Evolutionary conservation across 495 filamentous ascomycete species (phyloP).

Genomic region (Rhizodiscina lignyota): DNA sequence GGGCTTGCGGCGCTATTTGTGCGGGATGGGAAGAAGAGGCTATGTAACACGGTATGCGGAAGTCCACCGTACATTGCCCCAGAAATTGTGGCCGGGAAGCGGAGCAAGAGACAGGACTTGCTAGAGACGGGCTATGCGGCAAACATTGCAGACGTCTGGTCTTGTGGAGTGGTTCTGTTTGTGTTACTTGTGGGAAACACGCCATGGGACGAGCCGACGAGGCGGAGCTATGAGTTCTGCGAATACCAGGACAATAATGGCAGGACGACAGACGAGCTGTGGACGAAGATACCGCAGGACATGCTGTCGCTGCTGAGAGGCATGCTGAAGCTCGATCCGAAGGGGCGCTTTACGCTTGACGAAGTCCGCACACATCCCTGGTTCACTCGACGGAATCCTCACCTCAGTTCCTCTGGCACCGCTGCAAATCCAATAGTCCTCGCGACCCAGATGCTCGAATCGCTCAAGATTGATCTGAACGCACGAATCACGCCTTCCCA

Average conservation of each 20-base stretch:
- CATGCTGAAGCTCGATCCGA: slow-evolving; percentile 75
- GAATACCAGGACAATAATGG: slow-evolving; percentile 71
- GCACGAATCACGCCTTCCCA: slow-evolving; percentile 36
- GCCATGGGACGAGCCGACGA: slow-evolving; percentile 88
- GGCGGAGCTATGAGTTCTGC: slow-evolving; percentile 30
- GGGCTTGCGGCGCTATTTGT: slow-evolving; percentile 87
- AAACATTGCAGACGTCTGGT: slow-evolving; percentile 88
- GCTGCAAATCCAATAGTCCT: slow-evolving; percentile 66
- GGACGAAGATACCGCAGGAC: slow-evolving; percentile 62
- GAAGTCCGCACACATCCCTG: slow-evolving; percentile 88
- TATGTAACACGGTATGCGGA: slow-evolving; percentile 78
- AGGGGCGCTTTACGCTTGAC: slow-evolving; percentile 64
- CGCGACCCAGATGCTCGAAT: slow-evolving; percentile 85
- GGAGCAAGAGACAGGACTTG: slow-evolving; percentile 12
- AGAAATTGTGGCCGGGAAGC: slow-evolving; percentile 41
- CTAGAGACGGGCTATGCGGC: slow-evolving; percentile 55
- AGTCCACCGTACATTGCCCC: slow-evolving; percentile 96
- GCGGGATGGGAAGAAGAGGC: slow-evolving; percentile 63
- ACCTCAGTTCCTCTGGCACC: slow-evolving; percentile 54
- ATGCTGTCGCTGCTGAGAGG: slow-evolving; percentile 76
- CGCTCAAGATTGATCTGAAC: slow-evolving; percentile 78
- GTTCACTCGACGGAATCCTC: slow-evolving; percentile 73
- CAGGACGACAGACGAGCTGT: slow-evolving; percentile 68
- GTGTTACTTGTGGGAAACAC: slow-evolving; percentile 92
- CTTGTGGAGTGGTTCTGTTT: slow-evolving; percentile 89